Evolutionary conservation across 2,329 filamentous ascomycete genomes (phyloP).

Genomic region (Westerdykella aurantiaca): DNA sequence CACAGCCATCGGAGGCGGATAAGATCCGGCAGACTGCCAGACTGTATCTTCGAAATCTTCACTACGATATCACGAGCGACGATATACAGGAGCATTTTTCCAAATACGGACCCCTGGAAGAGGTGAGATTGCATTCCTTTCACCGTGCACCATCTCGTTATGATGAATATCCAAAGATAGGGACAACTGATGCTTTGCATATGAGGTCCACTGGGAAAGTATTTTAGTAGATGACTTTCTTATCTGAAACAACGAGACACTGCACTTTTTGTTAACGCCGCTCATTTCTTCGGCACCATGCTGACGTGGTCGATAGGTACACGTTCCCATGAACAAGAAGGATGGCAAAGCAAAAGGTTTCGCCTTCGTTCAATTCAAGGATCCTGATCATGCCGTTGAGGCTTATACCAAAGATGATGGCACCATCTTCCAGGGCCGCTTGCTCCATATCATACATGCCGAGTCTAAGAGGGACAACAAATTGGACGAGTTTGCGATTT

Average conservation of each 20-base stretch:
- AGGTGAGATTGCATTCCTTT: slow-evolving; percentile 58
- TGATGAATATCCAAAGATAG: slow-evolving; percentile 98
- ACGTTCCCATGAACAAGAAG: slow-evolving; percentile 68
- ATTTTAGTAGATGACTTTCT: slow-evolving; percentile 99
- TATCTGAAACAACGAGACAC: slow-evolving; percentile 58
- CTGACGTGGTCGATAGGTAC: slow-evolving; percentile 57
- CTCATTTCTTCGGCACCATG: not conserved
- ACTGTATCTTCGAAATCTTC: slow-evolving; percentile 82
- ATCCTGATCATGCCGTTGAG: slow-evolving; percentile 65
- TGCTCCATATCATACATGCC: slow-evolving; percentile 84
- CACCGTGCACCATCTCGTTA: slow-evolving; percentile 29
- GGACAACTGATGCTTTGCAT: slow-evolving; percentile 97
- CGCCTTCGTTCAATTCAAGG: slow-evolving; percentile 73
- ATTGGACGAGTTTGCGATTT: slow-evolving; percentile 81
- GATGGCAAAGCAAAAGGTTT: slow-evolving; percentile 80
- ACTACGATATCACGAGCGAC: slow-evolving; percentile 71
- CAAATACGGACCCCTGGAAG: slow-evolving; percentile 69
- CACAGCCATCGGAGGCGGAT: slow-evolving; percentile 45
- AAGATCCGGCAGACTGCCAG: slow-evolving; percentile 67
- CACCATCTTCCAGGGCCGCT: slow-evolving; percentile 82
- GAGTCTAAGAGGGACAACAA: slow-evolving; percentile 73
- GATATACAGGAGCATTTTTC: slow-evolving; percentile 69
- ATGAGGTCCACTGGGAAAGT: slow-evolving; percentile 89
- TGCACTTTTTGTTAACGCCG: not conserved
- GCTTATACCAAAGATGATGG: slow-evolving; percentile 78